phyloP scores from a whole-genome alignment of 1,284 basidiomycete genomes.

The Ustilago esculenta region DNA sequence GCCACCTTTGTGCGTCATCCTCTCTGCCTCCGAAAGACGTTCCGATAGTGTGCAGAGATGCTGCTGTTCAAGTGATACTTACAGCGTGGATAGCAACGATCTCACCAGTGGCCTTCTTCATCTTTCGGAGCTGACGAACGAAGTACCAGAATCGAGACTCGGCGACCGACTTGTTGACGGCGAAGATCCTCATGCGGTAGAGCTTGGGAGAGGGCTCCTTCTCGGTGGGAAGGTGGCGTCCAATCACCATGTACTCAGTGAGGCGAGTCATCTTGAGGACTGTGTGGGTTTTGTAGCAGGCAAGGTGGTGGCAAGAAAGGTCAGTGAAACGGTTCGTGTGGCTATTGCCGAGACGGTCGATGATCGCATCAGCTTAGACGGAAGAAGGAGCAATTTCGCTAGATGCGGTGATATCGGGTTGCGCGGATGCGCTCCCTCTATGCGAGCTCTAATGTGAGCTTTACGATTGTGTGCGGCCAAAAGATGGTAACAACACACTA shows the following conservation, averaged over 20 bases:
- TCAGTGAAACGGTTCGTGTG: slow-evolving; percentile 9
- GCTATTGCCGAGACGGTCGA: not conserved
- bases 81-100: slow-evolving; percentile 98
- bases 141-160: slow-evolving; percentile 99
- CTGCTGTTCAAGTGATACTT: slow-evolving; percentile 66
- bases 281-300: slow-evolving; percentile 11
- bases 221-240: slow-evolving; percentile 95
- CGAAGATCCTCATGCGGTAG: slow-evolving; percentile 99
- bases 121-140: slow-evolving; percentile 85
- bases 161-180: slow-evolving; percentile 95
- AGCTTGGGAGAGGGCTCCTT: slow-evolving; percentile 92
- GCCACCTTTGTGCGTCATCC: no score
- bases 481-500: no score
- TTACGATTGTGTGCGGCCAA: no score
- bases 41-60: no score
- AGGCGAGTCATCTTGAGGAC: slow-evolving; percentile 62
- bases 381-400: no score
- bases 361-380: slow-evolving; percentile 23
- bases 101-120: slow-evolving; percentile 99
- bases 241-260: slow-evolving; percentile 94
- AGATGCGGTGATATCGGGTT: no score
- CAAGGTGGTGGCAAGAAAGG: slow-evolving; percentile 15
- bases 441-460: no score
- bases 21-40: no score
- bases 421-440: no score